A percentile compares a stretch with the other conserved stretches of the same genome.
phyloP scores from a whole-genome alignment of 1,284 basidiomycete genomes.

The Fomitopsis schrenkii region DNA sequence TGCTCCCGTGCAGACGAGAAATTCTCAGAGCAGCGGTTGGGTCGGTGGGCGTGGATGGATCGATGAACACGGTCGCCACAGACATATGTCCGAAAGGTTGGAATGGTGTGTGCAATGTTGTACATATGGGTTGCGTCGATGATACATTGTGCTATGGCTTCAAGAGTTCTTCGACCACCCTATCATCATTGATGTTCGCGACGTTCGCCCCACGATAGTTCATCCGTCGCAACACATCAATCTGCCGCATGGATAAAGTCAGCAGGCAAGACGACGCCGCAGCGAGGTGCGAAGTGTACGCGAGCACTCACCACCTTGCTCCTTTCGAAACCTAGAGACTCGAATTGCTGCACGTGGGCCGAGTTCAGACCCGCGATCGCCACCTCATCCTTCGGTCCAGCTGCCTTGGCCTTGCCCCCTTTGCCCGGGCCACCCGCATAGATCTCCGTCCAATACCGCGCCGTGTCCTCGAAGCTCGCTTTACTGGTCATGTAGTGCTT shows the following conservation, averaged over 20 bases:
- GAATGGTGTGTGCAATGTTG: not conserved
- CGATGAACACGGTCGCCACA: not conserved
- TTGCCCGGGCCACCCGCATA: constrained; percentile 75
- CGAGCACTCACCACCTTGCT: constrained; percentile 66
- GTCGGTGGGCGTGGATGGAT: not conserved
- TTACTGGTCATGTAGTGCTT: constrained; percentile 94
- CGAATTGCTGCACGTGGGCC: constrained; percentile 73
- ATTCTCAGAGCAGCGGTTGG: not conserved
- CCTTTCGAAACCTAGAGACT: constrained; percentile 68
- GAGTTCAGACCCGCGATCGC: constrained; percentile 73
- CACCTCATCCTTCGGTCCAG: constrained; percentile 46
- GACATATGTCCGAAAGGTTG: not conserved
- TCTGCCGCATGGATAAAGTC: constrained; percentile 41
- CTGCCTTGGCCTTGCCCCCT: constrained; percentile 20
- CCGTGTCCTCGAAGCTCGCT: constrained; percentile 87
- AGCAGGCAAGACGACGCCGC: not conserved
- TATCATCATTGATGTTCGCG: constrained; percentile 55
- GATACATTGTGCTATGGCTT: constrained; percentile 25
- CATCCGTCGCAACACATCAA: constrained; percentile 80
- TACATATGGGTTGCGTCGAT: not conserved
- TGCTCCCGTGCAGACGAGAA: not conserved
- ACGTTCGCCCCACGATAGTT: constrained; percentile 87
- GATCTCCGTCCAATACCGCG: constrained; percentile 90
- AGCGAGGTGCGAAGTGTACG: not conserved
- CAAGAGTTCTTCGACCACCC: constrained; percentile 55